Evolutionary conservation across 2,329 filamentous ascomycete species (phyloP), one percentile per base, ranked within the genome.

Genomic region (Exophiala aquamarina): DNA sequence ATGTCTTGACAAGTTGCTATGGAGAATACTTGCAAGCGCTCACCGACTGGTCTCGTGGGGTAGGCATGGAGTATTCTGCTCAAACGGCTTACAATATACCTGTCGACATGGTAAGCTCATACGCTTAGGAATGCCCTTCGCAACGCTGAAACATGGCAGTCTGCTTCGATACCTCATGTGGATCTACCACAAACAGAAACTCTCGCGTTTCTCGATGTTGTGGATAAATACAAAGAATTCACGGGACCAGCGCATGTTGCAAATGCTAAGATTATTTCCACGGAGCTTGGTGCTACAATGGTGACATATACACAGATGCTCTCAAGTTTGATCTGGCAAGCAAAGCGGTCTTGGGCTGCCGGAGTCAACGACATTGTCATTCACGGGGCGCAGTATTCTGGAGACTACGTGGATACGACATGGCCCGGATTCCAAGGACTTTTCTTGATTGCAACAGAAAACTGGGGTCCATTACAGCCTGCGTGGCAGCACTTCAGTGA

Each of bases 351-450:
- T 0, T 59, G 70, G 34, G 65, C 66, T 1, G 73, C 65, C 3
- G 67, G 66, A 1, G 60, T 75, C 14, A 76, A 72, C 32, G 65
- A 70, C 33, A 57, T 71, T 29, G 65, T 77, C 3, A 54, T 76
- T 6, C 74, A 78, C 48, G 74, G 73, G 0, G 62, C 62, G 36
- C 57, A 70, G 0, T 73, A 70, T 40, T 64, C 65, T 0, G 69
- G 67, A 2, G 53, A 66, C 4, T 76, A 76, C 43, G 57, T 58
- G 0, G 67, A 70, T 39, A 76, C 74, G 1, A 76, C 74, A 0
- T 78, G 74, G 74, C 75, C 75, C 0, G 71, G 70, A 0, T 74
- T 67, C 41, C 69, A 68, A 0, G 63, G 72, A 0, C 76, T 77
- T 47, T 47, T 42, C 4, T 77, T 72, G 49, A 32, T 61, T 0